Evolutionary conservation across 345 rosid species (phyloP).

Genomic region (Limnanthes douglasii): DNA sequence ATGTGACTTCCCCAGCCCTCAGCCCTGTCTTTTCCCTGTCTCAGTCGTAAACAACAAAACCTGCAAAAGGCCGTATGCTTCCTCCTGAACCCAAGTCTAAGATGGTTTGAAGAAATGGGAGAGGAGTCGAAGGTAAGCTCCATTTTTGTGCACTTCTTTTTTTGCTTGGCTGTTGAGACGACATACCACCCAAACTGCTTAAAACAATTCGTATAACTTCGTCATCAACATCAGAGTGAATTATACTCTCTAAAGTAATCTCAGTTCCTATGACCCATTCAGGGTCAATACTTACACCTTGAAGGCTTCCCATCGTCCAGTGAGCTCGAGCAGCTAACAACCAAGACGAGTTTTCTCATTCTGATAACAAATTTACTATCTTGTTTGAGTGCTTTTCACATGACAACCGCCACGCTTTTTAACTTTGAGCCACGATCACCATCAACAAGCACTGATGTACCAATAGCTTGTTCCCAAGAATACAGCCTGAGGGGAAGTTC

Average conservation of each 20-base stretch:
- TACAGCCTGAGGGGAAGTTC: constrained; percentile 75
- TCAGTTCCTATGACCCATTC: constrained; percentile 67
- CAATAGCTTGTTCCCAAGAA: constrained; percentile 91
- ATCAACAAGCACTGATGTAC: constrained; percentile 51
- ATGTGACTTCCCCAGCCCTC: constrained; percentile 25
- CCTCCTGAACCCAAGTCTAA: constrained; percentile 47
- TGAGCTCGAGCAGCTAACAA: constrained; percentile 48
- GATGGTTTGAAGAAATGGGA: constrained; percentile 60
- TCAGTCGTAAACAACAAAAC: constrained; percentile 47
- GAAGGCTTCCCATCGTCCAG: constrained; percentile 46
- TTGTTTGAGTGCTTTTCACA: constrained; percentile 61
- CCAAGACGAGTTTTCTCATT: constrained; percentile 42
- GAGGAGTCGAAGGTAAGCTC: constrained; percentile 31
- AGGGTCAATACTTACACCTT: constrained; percentile 48
- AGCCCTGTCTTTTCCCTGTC: constrained; percentile 36
- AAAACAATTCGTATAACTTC: constrained; percentile 57
- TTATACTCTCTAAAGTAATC: constrained; percentile 53
- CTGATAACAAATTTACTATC: constrained; percentile 52
- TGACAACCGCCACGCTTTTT: constrained; percentile 42
- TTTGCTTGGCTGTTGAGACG: constrained; percentile 30
- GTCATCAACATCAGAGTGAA: constrained; percentile 41
- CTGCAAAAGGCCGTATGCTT: constrained; percentile 29
- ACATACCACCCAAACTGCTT: constrained; percentile 47
- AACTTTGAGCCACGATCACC: constrained; percentile 43
- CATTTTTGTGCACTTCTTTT: constrained; percentile 32